Evolutionary conservation across 306 rosid genomes (phyloP).

Genomic region (Cucurbita ficifolia): DNA sequence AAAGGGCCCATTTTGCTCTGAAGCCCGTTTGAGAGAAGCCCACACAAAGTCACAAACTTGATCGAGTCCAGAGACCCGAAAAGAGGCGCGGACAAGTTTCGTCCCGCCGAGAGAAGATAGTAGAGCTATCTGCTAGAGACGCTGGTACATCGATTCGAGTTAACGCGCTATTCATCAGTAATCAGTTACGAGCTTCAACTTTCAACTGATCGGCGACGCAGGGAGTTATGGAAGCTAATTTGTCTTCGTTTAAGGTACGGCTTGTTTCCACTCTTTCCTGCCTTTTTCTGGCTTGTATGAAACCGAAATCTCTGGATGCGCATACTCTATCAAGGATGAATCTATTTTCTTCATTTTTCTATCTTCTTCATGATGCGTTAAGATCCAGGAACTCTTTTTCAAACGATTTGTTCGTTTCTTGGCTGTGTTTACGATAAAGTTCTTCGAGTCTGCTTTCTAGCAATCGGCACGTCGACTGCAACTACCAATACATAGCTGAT

Average conservation of each 20-base stretch:
- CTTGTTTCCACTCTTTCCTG: constrained; percentile 8
- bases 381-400: not conserved
- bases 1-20: not conserved
- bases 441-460: not conserved
- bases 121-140: not conserved
- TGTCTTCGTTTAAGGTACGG: not conserved
- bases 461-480: not conserved
- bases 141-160: not conserved
- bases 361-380: not conserved
- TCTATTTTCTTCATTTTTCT: not conserved
- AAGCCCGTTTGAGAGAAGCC: not conserved
- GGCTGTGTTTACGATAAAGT: not conserved
- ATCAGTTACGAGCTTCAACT: not conserved
- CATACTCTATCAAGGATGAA: not conserved
- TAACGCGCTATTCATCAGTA: not conserved
- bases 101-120: not conserved
- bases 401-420: not conserved
- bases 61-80: not conserved
- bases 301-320: not conserved
- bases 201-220: not conserved
- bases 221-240: constrained; percentile 1
- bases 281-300: not conserved
- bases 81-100: not conserved
- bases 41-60: not conserved
- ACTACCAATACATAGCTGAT: not conserved